Conservation (phyloP, 2,329 filamentous ascomycete species). For the Fusarium equiseti region DNA sequence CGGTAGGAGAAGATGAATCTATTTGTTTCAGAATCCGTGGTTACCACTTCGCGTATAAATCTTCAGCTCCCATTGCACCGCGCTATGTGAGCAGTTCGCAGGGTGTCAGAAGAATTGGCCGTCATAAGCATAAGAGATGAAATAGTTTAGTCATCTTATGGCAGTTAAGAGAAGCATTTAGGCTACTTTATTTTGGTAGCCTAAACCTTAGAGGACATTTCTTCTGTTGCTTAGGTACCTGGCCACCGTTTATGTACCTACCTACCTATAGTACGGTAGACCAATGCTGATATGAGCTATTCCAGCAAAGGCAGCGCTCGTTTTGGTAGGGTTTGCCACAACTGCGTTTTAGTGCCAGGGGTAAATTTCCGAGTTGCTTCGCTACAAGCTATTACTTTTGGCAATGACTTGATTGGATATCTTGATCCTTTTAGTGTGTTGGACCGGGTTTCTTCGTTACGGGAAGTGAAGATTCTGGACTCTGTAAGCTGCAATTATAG, state of each 20-base stretch:
- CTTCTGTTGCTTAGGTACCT: no score
- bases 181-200: no score
- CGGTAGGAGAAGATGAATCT: neutral
- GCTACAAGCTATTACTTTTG: conserved; percentile 2
- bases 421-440: neutral
- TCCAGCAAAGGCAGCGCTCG: conserved; percentile 32
- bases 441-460: neutral
- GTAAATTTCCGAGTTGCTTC: conserved; percentile 23
- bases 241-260: neutral
- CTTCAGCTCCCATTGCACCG: conserved; percentile 12
- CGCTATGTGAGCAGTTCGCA: neutral
- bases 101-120: no score
- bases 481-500: neutral
- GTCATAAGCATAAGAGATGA: no score
- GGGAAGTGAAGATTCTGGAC: neutral
- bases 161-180: no score
- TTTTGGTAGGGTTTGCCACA: conserved; percentile 28
- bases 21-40: conserved; percentile 22
- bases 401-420: conserved; percentile 7
- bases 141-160: no score
- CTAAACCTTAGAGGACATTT: no score
- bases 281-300: conserved; percentile 11
- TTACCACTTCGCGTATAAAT: neutral
- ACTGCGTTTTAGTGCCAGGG: conserved; percentile 36
- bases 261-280: conserved; percentile 5